Evolutionary conservation across 352 stramenopile species (phyloP).

Genomic region (Pythium folliculosum): DNA sequence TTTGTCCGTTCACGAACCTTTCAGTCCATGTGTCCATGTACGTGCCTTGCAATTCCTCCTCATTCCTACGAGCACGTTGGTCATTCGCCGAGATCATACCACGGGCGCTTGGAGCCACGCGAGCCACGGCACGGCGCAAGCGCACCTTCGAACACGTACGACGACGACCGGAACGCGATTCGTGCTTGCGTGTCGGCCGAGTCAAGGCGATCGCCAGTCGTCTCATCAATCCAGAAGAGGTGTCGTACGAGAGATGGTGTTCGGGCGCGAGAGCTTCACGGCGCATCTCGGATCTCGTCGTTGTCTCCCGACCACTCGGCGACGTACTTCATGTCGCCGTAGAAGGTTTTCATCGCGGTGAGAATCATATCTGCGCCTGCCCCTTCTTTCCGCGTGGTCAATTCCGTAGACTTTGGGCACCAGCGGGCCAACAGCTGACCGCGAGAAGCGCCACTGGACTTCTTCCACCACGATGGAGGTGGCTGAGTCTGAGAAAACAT

Average conservation of each 20-base stretch:
- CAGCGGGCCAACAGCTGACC: not conserved
- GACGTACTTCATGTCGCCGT: too few relatives aligned
- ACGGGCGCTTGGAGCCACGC: slow-evolving; percentile 11
- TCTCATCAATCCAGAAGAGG: too few relatives aligned
- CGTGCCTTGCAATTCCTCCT: too few relatives aligned
- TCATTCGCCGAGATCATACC: too few relatives aligned
- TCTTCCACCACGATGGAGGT: not conserved
- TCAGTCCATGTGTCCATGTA: too few relatives aligned
- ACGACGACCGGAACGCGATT: slow-evolving; percentile 16
- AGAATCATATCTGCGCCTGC: too few relatives aligned
- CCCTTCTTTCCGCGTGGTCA: not conserved
- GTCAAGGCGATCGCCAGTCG: too few relatives aligned
- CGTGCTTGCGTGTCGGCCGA: too few relatives aligned
- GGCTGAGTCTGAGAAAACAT: not conserved
- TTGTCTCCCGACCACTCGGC: not conserved
- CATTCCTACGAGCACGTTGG: too few relatives aligned
- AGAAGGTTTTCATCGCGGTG: too few relatives aligned
- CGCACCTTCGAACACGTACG: slow-evolving; percentile 7
- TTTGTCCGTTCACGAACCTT: too few relatives aligned
- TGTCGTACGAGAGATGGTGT: too few relatives aligned
- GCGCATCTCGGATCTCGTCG: not conserved
- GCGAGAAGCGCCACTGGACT: not conserved
- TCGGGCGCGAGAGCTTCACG: not conserved
- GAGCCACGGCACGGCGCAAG: slow-evolving; percentile 16
- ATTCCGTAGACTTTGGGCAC: not conserved